Evolutionary conservation across 2,329 filamentous ascomycete genomes (phyloP), one percentile per base, ranked within the genome.

Genomic region (Cryphonectria radicalis): DNA sequence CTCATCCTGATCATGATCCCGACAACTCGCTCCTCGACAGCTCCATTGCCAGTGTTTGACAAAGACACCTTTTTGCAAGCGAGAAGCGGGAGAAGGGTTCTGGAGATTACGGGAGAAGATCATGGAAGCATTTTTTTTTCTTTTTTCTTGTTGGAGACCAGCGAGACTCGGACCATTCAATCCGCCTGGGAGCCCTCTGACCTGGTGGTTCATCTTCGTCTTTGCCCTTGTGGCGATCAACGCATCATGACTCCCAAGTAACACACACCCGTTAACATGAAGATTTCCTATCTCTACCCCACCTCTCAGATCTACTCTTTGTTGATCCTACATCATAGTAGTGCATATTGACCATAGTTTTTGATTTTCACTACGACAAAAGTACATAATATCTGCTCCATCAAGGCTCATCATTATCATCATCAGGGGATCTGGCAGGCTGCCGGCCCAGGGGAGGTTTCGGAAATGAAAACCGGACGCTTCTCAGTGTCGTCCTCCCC

Each of bases 391-490:
- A n/a, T 50, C 19, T 50, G 1, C 46, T n/a, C 46, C 46, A 50
- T 50, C 7, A 19, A 50, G 46, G 19, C 46, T 50, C 46, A 22
- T 50, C 46, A 50, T 46, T 14, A 46, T 50, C 43, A 22, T 22
- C 25, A 59, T 32, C 55, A 59, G 55, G 28, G 25, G 55, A 59
- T 32, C 14, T 59, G 25, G 55, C 55, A 59, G 25, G 25, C 53
- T 28, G 53, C 53, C 28, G 13, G 55, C 55, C 14, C 19, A n/a
- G 46, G 28, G 55, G 53, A 10, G 25, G 4, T 4, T 59, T 32
- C 55, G 55, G 55, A 59, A 59, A 59, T 59, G 55, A 59, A 59
- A 17, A 59, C 11, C 25, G 55, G 55, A 59, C 25, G 25, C 17
- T 32, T 59, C 55, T 59, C 25, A 32, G 55, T 19, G 4, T 19